These are phyloP conservation scores for Russula earlei DNA, from an alignment of 768 basidiomycete species.

Conservation along the genomic window DNA sequence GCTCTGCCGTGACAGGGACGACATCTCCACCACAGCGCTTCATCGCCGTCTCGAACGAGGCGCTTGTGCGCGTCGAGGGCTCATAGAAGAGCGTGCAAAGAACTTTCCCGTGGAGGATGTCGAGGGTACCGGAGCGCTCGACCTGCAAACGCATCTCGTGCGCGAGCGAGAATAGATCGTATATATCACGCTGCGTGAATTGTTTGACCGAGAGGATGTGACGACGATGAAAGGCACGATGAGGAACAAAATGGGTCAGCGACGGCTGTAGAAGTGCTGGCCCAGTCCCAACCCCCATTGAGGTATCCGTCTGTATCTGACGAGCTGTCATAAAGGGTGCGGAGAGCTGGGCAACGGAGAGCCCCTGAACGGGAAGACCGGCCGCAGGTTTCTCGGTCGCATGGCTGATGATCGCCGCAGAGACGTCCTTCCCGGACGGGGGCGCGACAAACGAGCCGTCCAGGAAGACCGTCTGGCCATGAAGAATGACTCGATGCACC, in stretches of 20 bases:
- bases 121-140: conserved; percentile 80
- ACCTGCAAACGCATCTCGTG: conserved; percentile 96
- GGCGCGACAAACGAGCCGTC: conserved; percentile 65
- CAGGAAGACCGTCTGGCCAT: conserved; percentile 81
- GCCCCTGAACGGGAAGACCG: neutral
- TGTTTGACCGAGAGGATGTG: conserved; percentile 95
- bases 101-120: conserved; percentile 85
- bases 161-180: conserved; percentile 89
- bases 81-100: conserved; percentile 94
- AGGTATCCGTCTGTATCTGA: neutral
- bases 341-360: neutral
- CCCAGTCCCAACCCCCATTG: conserved; percentile 18
- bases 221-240: conserved; percentile 85
- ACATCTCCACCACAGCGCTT: conserved; percentile 96
- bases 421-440: conserved; percentile 64
- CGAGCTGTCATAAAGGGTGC: conserved; percentile 1
- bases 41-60: conserved; percentile 98
- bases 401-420: conserved; percentile 33
- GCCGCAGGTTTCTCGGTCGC: conserved; percentile 1
- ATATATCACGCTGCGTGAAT: conserved; percentile 79
- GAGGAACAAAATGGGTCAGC: conserved; percentile 45
- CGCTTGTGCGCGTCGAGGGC: conserved; percentile 89
- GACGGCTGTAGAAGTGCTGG: conserved; percentile 29
- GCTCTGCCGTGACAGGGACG: conserved; percentile 70
- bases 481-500: conserved; percentile 84